Conservation (phyloP, 768 basidiomycete species). For the Multifurca ochricompacta region DNA sequence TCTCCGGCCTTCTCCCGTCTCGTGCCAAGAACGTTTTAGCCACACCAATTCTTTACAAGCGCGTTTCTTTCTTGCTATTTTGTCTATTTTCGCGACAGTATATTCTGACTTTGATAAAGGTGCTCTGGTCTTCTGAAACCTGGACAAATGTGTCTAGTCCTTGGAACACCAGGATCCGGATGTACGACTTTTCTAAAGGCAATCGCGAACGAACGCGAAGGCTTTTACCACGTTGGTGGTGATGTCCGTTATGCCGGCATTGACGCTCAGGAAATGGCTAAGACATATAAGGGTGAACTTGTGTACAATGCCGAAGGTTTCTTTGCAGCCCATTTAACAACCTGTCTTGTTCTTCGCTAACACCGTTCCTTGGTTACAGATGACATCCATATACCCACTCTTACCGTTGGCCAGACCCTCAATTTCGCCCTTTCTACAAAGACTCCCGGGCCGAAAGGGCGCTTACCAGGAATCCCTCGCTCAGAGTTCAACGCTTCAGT, state of each 20-base stretch:
- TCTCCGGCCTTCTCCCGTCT: slow-evolving; percentile 6
- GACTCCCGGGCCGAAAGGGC: slow-evolving; percentile 68
- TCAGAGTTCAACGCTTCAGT: slow-evolving; percentile 53
- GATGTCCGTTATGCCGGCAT: slow-evolving; percentile 81
- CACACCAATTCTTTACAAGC: slow-evolving; percentile 16
- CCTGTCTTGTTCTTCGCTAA: too few species aligned
- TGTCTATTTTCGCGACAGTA: background rate
- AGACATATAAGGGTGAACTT: slow-evolving; percentile 73
- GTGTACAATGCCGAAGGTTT: slow-evolving; percentile 72
- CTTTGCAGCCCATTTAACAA: background rate
- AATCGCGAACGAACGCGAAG: slow-evolving; percentile 68
- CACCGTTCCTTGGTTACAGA: slow-evolving; percentile 36
- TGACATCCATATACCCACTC: slow-evolving; percentile 75
- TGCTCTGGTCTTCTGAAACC: slow-evolving; percentile 39
- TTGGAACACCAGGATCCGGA: slow-evolving; percentile 47
- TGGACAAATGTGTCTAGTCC: slow-evolving; percentile 21
- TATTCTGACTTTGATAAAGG: slow-evolving; percentile 61
- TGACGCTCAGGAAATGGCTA: slow-evolving; percentile 64
- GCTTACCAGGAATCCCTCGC: slow-evolving; percentile 56
- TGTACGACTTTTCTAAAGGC: slow-evolving; percentile 83
- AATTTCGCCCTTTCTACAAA: slow-evolving; percentile 66
- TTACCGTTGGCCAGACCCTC: slow-evolving; percentile 75
- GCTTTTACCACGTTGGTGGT: slow-evolving; percentile 57
- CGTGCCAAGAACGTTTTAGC: slow-evolving; percentile 2
- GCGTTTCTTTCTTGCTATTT: background rate